Percentiles rank a stretch among this genome's conserved stretches.
These are phyloP conservation scores for Phytophthora kernoviae DNA, from an alignment of 352 stramenopile species.

Conservation along the genomic window DNA sequence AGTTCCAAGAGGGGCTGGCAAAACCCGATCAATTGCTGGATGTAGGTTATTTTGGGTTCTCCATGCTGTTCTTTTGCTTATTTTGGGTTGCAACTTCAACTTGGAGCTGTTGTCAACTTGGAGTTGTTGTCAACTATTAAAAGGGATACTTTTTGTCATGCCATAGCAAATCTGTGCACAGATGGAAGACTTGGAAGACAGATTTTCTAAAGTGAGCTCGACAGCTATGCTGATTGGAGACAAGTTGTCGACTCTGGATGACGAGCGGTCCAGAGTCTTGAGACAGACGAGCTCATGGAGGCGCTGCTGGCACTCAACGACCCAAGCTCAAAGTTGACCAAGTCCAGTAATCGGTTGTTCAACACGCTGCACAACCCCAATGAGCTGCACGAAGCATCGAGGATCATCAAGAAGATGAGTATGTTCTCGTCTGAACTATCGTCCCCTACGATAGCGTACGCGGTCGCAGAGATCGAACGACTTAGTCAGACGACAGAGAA, in stretches of 20 bases:
- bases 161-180: slow-evolving; percentile 69
- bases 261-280: slow-evolving; percentile 67
- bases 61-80: neutral
- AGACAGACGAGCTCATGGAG: slow-evolving; percentile 83
- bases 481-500: slow-evolving; percentile 81
- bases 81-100: neutral
- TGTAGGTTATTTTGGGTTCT: slow-evolving; percentile 27
- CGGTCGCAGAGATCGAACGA: slow-evolving; percentile 72
- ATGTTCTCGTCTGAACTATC: slow-evolving; percentile 75
- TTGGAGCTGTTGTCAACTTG: too few species aligned
- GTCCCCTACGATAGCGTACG: slow-evolving; percentile 55
- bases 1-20: slow-evolving; percentile 67
- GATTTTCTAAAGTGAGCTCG: slow-evolving; percentile 88
- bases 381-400: slow-evolving; percentile 72
- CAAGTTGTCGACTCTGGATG: slow-evolving; percentile 63
- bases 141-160: neutral
- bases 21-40: slow-evolving; percentile 64
- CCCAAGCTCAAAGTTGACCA: slow-evolving; percentile 47
- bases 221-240: slow-evolving; percentile 78
- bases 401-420: slow-evolving; percentile 77
- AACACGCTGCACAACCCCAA: slow-evolving; percentile 70
- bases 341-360: slow-evolving; percentile 65
- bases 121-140: neutral
- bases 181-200: slow-evolving; percentile 85
- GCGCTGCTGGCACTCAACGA: slow-evolving; percentile 77